Percentiles rank a stretch among this genome's conserved stretches.
Evolutionary conservation across 1,139 yeast species (phyloP).

Genomic region (Taphrina deformans): DNA sequence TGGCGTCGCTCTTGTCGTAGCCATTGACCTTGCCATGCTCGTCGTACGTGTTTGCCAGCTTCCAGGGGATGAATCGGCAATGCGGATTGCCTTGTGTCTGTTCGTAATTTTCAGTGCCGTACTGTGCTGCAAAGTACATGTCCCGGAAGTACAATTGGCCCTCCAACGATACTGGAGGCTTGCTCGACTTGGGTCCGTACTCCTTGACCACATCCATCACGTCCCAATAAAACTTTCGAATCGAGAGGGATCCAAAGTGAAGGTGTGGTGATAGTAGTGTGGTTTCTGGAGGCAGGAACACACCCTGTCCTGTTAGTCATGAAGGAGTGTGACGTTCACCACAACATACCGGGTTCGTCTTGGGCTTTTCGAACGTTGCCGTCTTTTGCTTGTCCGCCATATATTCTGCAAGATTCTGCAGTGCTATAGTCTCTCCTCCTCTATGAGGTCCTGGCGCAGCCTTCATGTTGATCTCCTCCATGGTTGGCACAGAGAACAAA

Average conservation of each 20-base stretch:
- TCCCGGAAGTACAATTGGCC: conserved; percentile 31
- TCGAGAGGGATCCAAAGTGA: conserved; percentile 29
- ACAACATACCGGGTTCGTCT: conserved; percentile 31
- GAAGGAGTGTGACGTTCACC: no score
- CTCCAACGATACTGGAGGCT: conserved; percentile 25
- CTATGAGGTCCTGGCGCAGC: conserved; percentile 26
- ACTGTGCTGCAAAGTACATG: conserved; percentile 34
- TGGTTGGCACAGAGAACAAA: conserved; percentile 19
- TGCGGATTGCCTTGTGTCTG: conserved; percentile 30
- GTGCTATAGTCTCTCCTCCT: conserved; percentile 25
- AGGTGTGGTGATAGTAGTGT: conserved; percentile 31
- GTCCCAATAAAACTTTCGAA: conserved; percentile 29
- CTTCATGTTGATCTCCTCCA: conserved; percentile 30
- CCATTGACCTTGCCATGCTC: conserved; percentile 2
- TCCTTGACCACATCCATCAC: conserved; percentile 24
- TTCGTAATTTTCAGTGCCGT: conserved; percentile 15
- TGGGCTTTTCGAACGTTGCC: conserved; percentile 32
- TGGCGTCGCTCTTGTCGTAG: conserved; percentile 7
- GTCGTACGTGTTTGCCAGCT: conserved; percentile 18
- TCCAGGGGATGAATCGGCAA: conserved; percentile 33
- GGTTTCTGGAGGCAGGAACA: conserved; percentile 31
- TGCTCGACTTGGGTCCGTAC: conserved; percentile 17
- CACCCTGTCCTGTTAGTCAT: no score
- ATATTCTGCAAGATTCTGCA: conserved; percentile 4
- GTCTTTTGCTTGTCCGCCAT: conserved; percentile 26